Conservation (phyloP, 2,329 filamentous ascomycete species). For the Paracamarosporium sp. region DNA sequence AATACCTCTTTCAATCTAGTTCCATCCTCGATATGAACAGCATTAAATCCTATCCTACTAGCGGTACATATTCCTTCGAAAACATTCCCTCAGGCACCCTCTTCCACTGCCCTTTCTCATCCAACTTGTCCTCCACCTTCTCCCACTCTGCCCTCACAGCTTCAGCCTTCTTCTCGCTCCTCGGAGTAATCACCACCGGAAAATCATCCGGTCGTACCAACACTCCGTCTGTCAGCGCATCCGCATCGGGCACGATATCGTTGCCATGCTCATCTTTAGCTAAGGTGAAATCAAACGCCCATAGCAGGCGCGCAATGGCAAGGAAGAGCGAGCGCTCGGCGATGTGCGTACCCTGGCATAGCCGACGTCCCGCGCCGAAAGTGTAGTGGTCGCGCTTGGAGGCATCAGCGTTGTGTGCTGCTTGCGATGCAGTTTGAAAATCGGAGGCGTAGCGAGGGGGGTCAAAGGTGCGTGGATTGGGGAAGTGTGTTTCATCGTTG, state of each 20-base stretch:
- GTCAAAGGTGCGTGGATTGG: conserved; percentile 22
- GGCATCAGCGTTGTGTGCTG: conserved; percentile 17
- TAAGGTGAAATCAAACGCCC: conserved; percentile 34
- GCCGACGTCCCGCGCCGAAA: conserved; percentile 46
- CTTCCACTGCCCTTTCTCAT: conserved; percentile 22
- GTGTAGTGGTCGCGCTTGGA: conserved; percentile 39
- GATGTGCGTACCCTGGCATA: conserved; percentile 43
- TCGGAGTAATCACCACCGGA: conserved; percentile 16
- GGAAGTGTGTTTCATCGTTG: conserved; percentile 16
- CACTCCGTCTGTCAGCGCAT: conserved; percentile 15
- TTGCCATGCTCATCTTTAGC: conserved; percentile 9
- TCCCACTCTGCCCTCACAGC: conserved; percentile 22
- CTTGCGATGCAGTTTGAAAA: conserved; percentile 15
- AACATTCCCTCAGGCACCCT: conserved; percentile 11
- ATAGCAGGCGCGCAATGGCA: conserved; percentile 34
- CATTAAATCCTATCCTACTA: not conserved
- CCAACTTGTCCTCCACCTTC: conserved; percentile 16
- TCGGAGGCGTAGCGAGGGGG: conserved; percentile 27
- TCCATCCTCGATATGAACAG: too few species aligned
- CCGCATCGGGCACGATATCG: conserved; percentile 10
- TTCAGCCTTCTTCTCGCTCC: conserved; percentile 15
- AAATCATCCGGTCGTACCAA: conserved; percentile 21
- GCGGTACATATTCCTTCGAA: conserved; percentile 2
- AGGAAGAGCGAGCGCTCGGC: conserved; percentile 37
- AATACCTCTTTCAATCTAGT: too few species aligned